A percentile compares a stretch with the other conserved stretches of the same genome.
These are phyloP conservation scores for Stachybotrys chartarum DNA, from an alignment of 2,329 filamentous ascomycete species.

Conservation along the genomic window DNA sequence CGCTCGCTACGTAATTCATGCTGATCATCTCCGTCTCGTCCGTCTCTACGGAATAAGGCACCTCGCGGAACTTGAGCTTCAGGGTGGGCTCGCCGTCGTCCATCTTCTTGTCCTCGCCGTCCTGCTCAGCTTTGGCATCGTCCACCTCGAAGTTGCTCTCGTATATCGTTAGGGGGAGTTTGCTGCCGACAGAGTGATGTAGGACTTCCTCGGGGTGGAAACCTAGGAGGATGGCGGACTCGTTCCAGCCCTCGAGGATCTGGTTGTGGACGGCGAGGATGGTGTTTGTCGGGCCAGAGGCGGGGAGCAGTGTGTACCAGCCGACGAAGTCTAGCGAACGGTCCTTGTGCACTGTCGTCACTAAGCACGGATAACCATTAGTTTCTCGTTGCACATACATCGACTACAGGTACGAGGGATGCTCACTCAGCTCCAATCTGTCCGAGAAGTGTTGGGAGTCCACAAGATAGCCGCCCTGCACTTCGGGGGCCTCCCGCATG, in stretches of 20 bases:
- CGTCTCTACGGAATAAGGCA: conserved; percentile 85
- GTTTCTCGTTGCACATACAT: conserved; percentile 1
- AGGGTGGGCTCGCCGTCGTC: conserved; percentile 53
- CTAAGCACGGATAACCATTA: conserved; percentile 32
- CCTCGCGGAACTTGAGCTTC: conserved; percentile 69
- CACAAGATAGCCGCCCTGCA: conserved; percentile 53
- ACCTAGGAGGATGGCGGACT: conserved; percentile 78
- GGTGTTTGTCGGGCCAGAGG: conserved; percentile 60
- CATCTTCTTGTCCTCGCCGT: conserved; percentile 63
- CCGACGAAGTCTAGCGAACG: conserved; percentile 81
- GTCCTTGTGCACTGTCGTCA: conserved; percentile 81
- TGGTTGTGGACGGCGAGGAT: conserved; percentile 72
- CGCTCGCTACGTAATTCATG: conserved; percentile 85
- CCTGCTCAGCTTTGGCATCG: conserved; percentile 36
- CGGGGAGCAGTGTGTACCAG: conserved; percentile 77
- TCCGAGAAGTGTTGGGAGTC: conserved; percentile 66
- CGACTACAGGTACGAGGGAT: not conserved
- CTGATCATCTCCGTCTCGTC: conserved; percentile 97
- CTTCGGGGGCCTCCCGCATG: conserved; percentile 32
- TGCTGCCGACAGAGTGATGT: conserved; percentile 58
- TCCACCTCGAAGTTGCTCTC: conserved; percentile 77
- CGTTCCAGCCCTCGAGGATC: conserved; percentile 68
- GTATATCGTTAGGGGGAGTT: conserved; percentile 84
- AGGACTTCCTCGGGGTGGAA: conserved; percentile 66
- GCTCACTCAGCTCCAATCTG: conserved; percentile 77